Conservation (phyloP, 441 rosid genomes). For the Syzygium malaccense region DNA sequence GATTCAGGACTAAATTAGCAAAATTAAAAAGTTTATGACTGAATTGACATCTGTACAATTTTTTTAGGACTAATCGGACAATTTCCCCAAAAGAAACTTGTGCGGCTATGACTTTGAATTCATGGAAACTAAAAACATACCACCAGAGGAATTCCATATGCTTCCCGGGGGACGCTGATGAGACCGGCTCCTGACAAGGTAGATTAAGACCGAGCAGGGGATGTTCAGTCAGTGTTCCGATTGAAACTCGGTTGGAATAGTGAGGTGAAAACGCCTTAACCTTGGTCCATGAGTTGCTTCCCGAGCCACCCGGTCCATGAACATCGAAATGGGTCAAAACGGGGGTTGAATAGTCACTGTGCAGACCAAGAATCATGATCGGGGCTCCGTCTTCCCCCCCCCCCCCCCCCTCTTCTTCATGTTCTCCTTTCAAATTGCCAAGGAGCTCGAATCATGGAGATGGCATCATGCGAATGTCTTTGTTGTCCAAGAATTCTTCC, state of each 20-base stretch:
- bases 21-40: not conserved
- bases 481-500: not conserved
- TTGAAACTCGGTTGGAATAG: not conserved
- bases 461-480: not conserved
- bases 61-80: not conserved
- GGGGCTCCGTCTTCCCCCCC: not conserved
- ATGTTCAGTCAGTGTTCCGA: not conserved
- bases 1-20: not conserved
- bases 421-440: not conserved
- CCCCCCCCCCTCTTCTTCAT: not conserved
- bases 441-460: not conserved
- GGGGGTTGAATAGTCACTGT: not conserved
- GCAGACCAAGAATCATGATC: not conserved
- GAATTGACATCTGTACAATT: not conserved
- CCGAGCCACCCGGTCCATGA: not conserved
- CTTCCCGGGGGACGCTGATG: not conserved
- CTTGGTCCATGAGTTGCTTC: not conserved
- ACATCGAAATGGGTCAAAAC: not conserved
- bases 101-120: not conserved
- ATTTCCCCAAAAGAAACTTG: not conserved
- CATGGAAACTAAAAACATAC: not conserved
- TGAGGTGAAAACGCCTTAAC: not conserved
- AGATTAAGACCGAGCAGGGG: not conserved
- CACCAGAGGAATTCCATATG: not conserved
- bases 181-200: not conserved